Evolutionary conservation across 2,329 filamentous ascomycete genomes (phyloP).

Genomic region (Penicillium decumbens): DNA sequence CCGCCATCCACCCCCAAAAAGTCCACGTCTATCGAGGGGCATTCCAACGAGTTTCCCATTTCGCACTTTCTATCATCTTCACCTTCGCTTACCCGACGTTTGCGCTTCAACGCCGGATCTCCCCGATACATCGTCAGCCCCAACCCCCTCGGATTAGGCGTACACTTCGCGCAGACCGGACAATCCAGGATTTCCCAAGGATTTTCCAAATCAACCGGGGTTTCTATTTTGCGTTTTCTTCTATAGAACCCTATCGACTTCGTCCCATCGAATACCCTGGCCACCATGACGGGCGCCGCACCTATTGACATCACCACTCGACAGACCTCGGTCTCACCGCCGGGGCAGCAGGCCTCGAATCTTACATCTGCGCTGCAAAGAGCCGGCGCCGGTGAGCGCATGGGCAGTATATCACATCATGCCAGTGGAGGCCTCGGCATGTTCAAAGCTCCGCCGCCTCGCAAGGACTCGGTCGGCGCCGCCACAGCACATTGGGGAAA

Average conservation of each 20-base stretch:
- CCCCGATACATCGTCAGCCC: conserved; percentile 38
- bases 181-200: conserved; percentile 26
- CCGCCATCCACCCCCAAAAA: conserved; percentile 26
- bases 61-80: conserved; percentile 47
- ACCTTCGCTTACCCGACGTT: conserved; percentile 43
- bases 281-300: conserved; percentile 51
- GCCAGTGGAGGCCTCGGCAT: conserved; percentile 36
- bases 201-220: neutral
- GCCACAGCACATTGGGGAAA: conserved; percentile 52
- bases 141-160: conserved; percentile 48
- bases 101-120: conserved; percentile 49
- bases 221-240: conserved; percentile 1
- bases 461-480: conserved; percentile 54
- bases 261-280: neutral
- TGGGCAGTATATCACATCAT: conserved; percentile 44
- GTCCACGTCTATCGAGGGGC: conserved; percentile 50
- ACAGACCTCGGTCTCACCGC: conserved; percentile 56
- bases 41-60: conserved; percentile 37
- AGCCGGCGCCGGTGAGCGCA: conserved; percentile 41
- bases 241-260: neutral
- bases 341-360: conserved; percentile 58
- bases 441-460: conserved; percentile 40
- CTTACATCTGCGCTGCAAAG: conserved; percentile 58
- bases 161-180: conserved; percentile 40
- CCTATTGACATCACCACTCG: conserved; percentile 59